Evolutionary conservation across 106 monocot species (phyloP).

Genomic region (Dendrobium huoshanense): DNA sequence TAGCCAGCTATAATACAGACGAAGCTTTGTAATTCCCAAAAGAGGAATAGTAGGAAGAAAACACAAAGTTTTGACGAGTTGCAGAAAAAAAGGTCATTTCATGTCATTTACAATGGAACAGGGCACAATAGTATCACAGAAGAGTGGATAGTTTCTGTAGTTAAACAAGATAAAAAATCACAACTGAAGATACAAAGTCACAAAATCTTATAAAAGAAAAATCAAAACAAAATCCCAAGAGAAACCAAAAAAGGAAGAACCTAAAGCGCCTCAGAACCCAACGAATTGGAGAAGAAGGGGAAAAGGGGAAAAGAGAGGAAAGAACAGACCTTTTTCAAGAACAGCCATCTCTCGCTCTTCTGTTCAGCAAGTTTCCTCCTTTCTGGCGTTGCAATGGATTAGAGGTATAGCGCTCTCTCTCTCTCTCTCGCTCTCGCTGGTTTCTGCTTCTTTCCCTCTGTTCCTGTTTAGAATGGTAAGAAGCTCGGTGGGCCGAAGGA

Average conservation of each 20-base stretch:
- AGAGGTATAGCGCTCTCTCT: background rate
- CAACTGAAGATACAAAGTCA: too few species aligned
- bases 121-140: background rate
- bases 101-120: too few species aligned
- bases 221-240: background rate
- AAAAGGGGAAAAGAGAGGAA: background rate
- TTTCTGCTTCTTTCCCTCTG: background rate
- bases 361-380: background rate
- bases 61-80: too few species aligned
- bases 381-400: constrained; percentile 1
- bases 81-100: too few species aligned
- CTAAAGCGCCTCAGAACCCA: background rate
- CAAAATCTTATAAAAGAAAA: background rate
- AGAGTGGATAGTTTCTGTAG: background rate
- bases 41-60: background rate
- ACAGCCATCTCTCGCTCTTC: background rate
- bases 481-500: background rate
- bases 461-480: background rate
- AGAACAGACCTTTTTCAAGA: constrained; percentile 1
- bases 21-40: background rate
- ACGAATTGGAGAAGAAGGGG: background rate
- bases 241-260: background rate
- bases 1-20: background rate
- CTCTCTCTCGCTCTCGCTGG: too few species aligned
- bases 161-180: too few species aligned